Evolutionary conservation across 768 basidiomycete species (phyloP).

Genomic region (Podaxis sp.): DNA sequence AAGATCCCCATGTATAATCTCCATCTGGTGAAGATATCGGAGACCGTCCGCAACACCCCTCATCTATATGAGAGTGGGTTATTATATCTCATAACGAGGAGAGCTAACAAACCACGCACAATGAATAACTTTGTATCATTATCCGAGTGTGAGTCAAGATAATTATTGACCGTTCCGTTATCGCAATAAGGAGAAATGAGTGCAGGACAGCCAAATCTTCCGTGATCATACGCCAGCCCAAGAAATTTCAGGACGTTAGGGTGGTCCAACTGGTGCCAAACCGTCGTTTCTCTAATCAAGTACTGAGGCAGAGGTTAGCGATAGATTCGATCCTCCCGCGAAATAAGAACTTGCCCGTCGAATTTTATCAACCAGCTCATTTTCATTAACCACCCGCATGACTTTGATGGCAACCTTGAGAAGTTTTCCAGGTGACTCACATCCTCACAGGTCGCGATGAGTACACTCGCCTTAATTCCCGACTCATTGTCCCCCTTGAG

Average conservation of each 20-base stretch:
- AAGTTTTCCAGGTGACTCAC: not conserved
- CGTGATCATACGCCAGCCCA: slow-evolving; percentile 11
- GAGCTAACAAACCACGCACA: not conserved
- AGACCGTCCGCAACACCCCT: slow-evolving; percentile 1
- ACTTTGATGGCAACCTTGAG: slow-evolving; percentile 1
- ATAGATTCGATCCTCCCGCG: not conserved
- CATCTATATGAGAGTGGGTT: not conserved
- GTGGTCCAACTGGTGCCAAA: slow-evolving; percentile 20
- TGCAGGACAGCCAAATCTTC: not conserved
- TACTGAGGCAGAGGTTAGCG: not conserved
- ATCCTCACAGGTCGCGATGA: not conserved
- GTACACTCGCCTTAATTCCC: not conserved
- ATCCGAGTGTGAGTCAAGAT: not conserved
- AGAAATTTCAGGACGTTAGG: slow-evolving; percentile 20
- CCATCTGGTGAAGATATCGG: not conserved
- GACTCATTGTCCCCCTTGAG: not conserved
- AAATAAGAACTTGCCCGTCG: not conserved
- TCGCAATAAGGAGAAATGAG: slow-evolving; percentile 6
- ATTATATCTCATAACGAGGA: not conserved
- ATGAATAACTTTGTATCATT: not conserved
- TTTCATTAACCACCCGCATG: not conserved
- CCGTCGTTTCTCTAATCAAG: slow-evolving; percentile 16
- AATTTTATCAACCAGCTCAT: not conserved
- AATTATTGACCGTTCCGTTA: not conserved
- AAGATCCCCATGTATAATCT: slow-evolving; percentile 7